phyloP scores from a whole-genome alignment of 2,329 filamentous ascomycete genomes.

The Intubia oerlemansii region DNA sequence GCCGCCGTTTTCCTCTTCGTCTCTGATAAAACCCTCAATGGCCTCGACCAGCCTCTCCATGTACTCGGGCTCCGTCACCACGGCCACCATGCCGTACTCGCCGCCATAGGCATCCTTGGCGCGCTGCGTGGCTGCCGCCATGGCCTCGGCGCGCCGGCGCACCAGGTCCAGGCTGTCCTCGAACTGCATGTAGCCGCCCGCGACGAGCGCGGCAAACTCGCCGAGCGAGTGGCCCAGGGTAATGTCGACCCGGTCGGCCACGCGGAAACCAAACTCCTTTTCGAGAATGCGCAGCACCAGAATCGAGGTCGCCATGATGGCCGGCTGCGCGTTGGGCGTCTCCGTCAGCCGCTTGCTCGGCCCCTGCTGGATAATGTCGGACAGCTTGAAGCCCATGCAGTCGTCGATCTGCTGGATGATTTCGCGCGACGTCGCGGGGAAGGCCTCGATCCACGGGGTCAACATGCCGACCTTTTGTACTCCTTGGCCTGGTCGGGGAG shows the following conservation, averaged over 20 bases:
- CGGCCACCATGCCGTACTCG: constrained; percentile 84
- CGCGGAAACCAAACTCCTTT: constrained; percentile 59
- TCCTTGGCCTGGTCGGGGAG: constrained; percentile 67
- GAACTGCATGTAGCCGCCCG: constrained; percentile 61
- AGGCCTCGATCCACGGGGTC: constrained; percentile 66
- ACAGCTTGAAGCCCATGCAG: constrained; percentile 52
- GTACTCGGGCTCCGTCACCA: constrained; percentile 70
- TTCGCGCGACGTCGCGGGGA: constrained; percentile 55
- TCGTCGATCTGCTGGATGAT: constrained; percentile 73
- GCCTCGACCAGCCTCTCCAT: constrained; percentile 47
- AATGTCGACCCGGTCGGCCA: constrained; percentile 51
- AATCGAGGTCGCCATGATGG: constrained; percentile 88
- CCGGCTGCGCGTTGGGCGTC: constrained; percentile 78
- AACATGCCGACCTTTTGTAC: constrained; percentile 82
- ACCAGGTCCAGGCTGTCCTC: constrained; percentile 60
- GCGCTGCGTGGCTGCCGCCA: constrained; percentile 53
- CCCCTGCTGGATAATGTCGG: constrained; percentile 56
- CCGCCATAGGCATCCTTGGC: constrained; percentile 48
- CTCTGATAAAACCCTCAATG: constrained; percentile 22
- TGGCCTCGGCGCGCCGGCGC: constrained; percentile 55
- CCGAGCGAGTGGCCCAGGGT: constrained; percentile 80
- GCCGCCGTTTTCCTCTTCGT: too few relatives aligned
- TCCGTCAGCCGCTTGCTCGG: constrained; percentile 57
- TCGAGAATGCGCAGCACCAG: constrained; percentile 77
- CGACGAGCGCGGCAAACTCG: constrained; percentile 80